phyloP scores from a whole-genome alignment of 2,329 filamentous ascomycete genomes.

The Paracoccidioides lutzii region DNA sequence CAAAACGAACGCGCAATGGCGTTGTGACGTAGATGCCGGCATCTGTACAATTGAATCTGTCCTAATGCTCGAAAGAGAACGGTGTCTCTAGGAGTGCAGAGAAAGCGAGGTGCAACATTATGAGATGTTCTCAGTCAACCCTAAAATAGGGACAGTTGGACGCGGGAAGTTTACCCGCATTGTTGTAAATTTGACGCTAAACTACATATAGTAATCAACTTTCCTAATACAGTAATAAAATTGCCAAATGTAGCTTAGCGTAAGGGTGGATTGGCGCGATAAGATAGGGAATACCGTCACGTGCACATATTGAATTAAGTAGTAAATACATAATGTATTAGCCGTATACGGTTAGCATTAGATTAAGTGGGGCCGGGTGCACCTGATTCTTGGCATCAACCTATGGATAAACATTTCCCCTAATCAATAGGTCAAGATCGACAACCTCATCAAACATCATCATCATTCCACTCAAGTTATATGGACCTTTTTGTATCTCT shows the following conservation, averaged over 20 bases:
- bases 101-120: no score
- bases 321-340: not conserved
- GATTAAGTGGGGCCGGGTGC: not conserved
- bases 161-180: no score
- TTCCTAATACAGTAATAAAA: no score
- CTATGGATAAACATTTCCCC: not conserved
- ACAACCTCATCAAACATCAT: not conserved
- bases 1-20: not conserved
- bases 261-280: not conserved
- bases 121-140: no score
- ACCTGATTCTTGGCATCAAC: not conserved
- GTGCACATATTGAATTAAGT: not conserved
- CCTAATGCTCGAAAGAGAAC: no score
- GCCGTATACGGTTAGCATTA: not conserved
- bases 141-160: no score
- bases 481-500: no score
- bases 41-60: not conserved
- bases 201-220: no score
- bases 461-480: not conserved
- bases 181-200: no score
- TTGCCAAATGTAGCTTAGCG: no score
- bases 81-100: no score
- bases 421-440: not conserved
- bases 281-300: not conserved
- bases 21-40: not conserved